Evolutionary conservation across 2,329 filamentous ascomycete species (phyloP).

Genomic region (Cordyceps cicadae): DNA sequence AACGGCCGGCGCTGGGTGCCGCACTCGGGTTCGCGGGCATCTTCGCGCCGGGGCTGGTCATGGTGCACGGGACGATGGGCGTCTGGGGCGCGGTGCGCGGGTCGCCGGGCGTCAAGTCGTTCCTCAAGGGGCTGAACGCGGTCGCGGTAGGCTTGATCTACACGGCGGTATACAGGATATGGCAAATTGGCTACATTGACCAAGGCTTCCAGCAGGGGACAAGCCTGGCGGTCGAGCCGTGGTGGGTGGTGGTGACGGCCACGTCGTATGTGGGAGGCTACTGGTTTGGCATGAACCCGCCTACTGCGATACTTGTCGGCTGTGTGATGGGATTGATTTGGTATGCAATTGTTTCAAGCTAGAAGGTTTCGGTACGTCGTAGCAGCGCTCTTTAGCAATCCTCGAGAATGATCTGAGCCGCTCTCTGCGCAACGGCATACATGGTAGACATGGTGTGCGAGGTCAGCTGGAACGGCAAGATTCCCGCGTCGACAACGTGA

Average conservation of each 20-base stretch:
- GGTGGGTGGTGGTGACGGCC: conserved; percentile 55
- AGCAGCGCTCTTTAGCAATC: not conserved
- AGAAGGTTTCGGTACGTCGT: not conserved
- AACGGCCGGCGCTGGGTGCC: conserved; percentile 36
- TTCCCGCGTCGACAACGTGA: conserved; percentile 18
- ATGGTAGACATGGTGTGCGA: conserved; percentile 20
- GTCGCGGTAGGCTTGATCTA: conserved; percentile 54
- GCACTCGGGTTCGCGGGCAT: conserved; percentile 45
- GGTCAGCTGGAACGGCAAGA: conserved; percentile 16
- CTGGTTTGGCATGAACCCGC: conserved; percentile 25
- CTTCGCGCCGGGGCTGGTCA: conserved; percentile 41
- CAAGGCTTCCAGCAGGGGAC: conserved; percentile 38
- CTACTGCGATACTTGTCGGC: conserved; percentile 26
- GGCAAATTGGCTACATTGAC: conserved; percentile 53
- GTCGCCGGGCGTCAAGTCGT: conserved; percentile 37
- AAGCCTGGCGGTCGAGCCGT: conserved; percentile 49
- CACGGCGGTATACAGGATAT: conserved; percentile 55
- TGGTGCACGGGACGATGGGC: conserved; percentile 44
- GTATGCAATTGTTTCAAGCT: conserved; percentile 20
- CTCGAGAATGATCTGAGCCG: conserved; percentile 16
- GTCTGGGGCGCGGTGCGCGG: conserved; percentile 45
- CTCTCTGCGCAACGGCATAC: conserved; percentile 18
- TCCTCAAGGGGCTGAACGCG: conserved; percentile 50
- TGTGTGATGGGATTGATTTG: conserved; percentile 26
- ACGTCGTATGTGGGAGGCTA: conserved; percentile 26